These are phyloP conservation scores for Royoungia palumana DNA, from an alignment of 768 basidiomycete genomes.

Conservation along the genomic window DNA sequence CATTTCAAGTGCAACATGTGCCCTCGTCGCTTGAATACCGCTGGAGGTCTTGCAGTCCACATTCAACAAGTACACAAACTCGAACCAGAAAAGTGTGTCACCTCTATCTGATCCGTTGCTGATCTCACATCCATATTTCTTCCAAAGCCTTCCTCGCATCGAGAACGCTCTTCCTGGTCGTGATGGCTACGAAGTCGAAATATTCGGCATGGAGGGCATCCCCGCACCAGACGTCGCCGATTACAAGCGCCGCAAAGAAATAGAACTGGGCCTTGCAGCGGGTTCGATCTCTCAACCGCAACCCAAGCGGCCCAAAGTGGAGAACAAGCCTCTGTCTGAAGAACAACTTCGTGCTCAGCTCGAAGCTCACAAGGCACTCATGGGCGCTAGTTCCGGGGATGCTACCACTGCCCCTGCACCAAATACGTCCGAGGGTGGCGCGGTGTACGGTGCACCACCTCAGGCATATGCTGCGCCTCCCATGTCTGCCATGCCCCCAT, in stretches of 20 bases:
- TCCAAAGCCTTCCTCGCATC: slow-evolving; percentile 70
- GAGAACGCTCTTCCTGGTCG: slow-evolving; percentile 96
- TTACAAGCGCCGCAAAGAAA: slow-evolving; percentile 94
- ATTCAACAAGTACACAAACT: slow-evolving; percentile 99
- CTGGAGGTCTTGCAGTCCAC: slow-evolving; percentile 96
- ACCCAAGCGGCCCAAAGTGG: slow-evolving; percentile 76
- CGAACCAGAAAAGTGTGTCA: slow-evolving; percentile 72
- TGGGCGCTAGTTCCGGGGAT: slow-evolving; percentile 57
- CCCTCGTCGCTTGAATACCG: slow-evolving; percentile 92
- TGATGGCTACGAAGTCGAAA: slow-evolving; percentile 97
- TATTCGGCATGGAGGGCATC: slow-evolving; percentile 99
- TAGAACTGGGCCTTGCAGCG: slow-evolving; percentile 82
- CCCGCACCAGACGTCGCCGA: slow-evolving; percentile 92
- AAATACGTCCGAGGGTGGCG: slow-evolving; percentile 40
- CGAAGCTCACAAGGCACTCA: slow-evolving; percentile 85
- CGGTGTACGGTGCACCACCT: slow-evolving; percentile 72
- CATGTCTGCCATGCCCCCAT: slow-evolving; percentile 26
- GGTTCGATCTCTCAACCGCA: slow-evolving; percentile 80
- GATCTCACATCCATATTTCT: slow-evolving; percentile 11
- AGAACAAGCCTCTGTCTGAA: slow-evolving; percentile 74
- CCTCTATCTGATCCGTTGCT: background rate
- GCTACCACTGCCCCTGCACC: slow-evolving; percentile 32
- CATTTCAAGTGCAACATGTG: slow-evolving; percentile 98
- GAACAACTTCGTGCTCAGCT: slow-evolving; percentile 84
- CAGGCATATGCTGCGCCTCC: slow-evolving; percentile 60